Conservation (phyloP, 495 filamentous ascomycete genomes). For the Talaromyces nanjingensis region DNA sequence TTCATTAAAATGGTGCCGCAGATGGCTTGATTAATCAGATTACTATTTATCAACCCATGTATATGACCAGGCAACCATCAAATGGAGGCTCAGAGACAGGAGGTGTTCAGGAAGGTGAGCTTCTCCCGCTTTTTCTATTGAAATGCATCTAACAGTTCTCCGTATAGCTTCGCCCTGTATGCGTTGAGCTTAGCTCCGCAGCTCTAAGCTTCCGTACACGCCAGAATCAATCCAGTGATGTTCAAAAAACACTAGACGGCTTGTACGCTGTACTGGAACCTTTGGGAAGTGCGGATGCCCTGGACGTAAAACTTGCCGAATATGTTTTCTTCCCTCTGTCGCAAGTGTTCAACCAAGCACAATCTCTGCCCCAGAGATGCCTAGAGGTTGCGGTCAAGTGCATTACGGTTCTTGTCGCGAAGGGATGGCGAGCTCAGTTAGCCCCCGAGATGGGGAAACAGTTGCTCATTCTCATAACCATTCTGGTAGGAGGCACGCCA, state of each 20-base stretch:
- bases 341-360: slow-evolving; percentile 72
- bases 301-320: slow-evolving; percentile 82
- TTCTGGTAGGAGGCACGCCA: slow-evolving; percentile 67
- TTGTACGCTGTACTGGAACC: slow-evolving; percentile 47
- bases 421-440: slow-evolving; percentile 70
- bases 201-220: slow-evolving; percentile 54
- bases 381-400: slow-evolving; percentile 71
- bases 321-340: slow-evolving; percentile 93
- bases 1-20: background rate
- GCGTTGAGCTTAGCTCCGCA: slow-evolving; percentile 69
- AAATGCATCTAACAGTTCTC: slow-evolving; percentile 2
- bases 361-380: slow-evolving; percentile 61
- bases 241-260: slow-evolving; percentile 44
- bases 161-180: slow-evolving; percentile 62
- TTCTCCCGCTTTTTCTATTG: background rate
- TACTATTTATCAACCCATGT: background rate
- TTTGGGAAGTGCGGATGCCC: slow-evolving; percentile 41
- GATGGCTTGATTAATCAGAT: background rate
- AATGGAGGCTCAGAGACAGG: slow-evolving; percentile 34
- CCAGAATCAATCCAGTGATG: slow-evolving; percentile 44
- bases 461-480: slow-evolving; percentile 75
- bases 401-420: slow-evolving; percentile 59
- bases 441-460: slow-evolving; percentile 68
- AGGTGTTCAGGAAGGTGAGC: slow-evolving; percentile 35
- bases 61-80: background rate